Evolutionary conservation across 768 basidiomycete species (phyloP).

Genomic region (Boletus insuetus): DNA sequence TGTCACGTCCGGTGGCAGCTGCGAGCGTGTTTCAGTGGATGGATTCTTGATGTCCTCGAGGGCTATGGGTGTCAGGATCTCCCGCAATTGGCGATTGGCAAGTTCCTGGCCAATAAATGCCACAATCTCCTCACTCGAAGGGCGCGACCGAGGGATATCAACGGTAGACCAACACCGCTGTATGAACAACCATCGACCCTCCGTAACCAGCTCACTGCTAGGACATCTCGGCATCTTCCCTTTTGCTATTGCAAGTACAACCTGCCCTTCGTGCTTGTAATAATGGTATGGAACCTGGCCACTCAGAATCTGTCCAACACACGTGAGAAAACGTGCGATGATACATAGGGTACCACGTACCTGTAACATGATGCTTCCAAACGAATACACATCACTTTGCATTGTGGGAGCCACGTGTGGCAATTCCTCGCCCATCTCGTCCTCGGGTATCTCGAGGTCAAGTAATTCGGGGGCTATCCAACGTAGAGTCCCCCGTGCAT

Average conservation of each 20-base stretch:
- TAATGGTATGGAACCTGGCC: constrained; percentile 17
- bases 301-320: constrained; percentile 1
- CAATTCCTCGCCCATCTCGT: no score
- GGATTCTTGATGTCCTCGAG: no score
- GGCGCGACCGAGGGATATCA: not conserved
- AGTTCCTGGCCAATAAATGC: no score
- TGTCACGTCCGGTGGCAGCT: no score
- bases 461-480: no score
- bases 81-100: constrained; percentile 27
- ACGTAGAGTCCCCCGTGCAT: constrained; percentile 9
- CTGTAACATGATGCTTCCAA: not conserved
- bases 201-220: not conserved
- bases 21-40: no score
- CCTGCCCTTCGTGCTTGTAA: constrained; percentile 1
- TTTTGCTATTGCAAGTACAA: constrained; percentile 7
- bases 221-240: constrained; percentile 4
- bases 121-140: no score
- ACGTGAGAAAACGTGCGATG: no score
- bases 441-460: no score
- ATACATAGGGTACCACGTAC: not conserved
- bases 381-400: no score
- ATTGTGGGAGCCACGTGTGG: no score
- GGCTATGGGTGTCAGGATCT: constrained; percentile 28
- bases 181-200: constrained; percentile 13
- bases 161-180: constrained; percentile 24